These are phyloP conservation scores for Phytopythium boreale DNA, from an alignment of 352 stramenopile genomes.

Conservation along the genomic window DNA sequence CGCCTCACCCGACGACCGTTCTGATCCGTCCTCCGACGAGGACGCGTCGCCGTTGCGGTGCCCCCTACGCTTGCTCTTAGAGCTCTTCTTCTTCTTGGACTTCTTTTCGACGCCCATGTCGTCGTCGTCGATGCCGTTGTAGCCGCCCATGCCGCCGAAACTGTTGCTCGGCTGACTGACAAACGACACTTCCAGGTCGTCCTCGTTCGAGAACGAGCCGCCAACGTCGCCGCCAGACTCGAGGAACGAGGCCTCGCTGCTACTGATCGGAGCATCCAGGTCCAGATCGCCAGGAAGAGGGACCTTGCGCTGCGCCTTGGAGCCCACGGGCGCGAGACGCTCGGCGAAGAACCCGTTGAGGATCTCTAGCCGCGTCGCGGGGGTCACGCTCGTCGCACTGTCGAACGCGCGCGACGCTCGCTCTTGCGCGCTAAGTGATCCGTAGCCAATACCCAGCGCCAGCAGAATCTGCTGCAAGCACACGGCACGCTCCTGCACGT, in stretches of 20 bases:
- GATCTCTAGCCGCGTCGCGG: slow-evolving; percentile 45
- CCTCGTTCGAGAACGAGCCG: slow-evolving; percentile 49
- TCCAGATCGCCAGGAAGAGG: slow-evolving; percentile 83
- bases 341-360: slow-evolving; percentile 81
- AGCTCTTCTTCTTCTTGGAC: slow-evolving; percentile 31
- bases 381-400: slow-evolving; percentile 37
- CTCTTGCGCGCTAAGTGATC: slow-evolving; percentile 53
- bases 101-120: slow-evolving; percentile 44
- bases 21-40: slow-evolving; percentile 30
- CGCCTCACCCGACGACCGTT: slow-evolving; percentile 21
- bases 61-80: slow-evolving; percentile 2
- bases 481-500: slow-evolving; percentile 95
- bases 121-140: slow-evolving; percentile 29
- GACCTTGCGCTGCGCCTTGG: slow-evolving; percentile 92
- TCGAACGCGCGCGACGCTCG: slow-evolving; percentile 70
- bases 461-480: slow-evolving; percentile 76
- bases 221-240: slow-evolving; percentile 69
- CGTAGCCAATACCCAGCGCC: slow-evolving; percentile 55
- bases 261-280: slow-evolving; percentile 54
- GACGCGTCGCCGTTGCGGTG: slow-evolving; percentile 9
- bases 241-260: slow-evolving; percentile 63
- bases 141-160: slow-evolving; percentile 18
- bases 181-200: slow-evolving; percentile 83
- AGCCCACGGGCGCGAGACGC: slow-evolving; percentile 81
- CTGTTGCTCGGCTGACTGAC: slow-evolving; percentile 44